Base-by-base conservation (phyloP, 768 basidiomycete species). In the Dentipellis fragilis region DNA sequence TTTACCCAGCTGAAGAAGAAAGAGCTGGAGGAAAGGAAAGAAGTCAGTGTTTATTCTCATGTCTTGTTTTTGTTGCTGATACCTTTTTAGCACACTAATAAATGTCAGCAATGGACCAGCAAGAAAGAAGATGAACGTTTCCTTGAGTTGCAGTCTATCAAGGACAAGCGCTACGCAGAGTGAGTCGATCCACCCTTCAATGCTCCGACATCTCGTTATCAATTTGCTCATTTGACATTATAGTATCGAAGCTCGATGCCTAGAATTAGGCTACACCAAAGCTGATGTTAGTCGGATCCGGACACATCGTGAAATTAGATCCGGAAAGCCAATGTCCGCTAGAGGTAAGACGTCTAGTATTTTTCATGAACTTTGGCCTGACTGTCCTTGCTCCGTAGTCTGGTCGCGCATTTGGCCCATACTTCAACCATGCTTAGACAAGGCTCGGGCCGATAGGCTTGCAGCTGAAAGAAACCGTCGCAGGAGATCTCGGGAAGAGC, bases 121-220 rank as follows among this genome's bases (percentile, higher is more conserved):
- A 39, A 19, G 10, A 57, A 55, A 17, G 42, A 46, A 16, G 29
- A 37, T 10, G 52, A 52, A 23, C 59, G 59, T 22, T 54, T 11
- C 19, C 50, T 34, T 14, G 34, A 19, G 49, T 48, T 59, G 23
- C 50, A 52, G 36, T 49, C 49, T 19, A 49, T 52, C 42, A 57
- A 51, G 34, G 29, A 5, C 5, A 54, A 48, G 19, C 59, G 59
- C 29, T 57, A 58, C 9, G 56, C 57, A 48, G 50, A 59, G 59
- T 59, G 34, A 1, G 56, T 16, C 12, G 1, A 10, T 16, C 12
- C 23, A 29, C 10, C 4, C n/a, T 49, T 10, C 4, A 23, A n/a
- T n/a, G 4, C 21, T 34, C n/a, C 10, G 23, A 14, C 19, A 1
- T 21, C 54, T 10, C 17, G n/a, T n/a, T n/a, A n/a, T n/a, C n/a